Conservation (phyloP, 352 stramenopile species). For the Phytophthora cactorum region DNA sequence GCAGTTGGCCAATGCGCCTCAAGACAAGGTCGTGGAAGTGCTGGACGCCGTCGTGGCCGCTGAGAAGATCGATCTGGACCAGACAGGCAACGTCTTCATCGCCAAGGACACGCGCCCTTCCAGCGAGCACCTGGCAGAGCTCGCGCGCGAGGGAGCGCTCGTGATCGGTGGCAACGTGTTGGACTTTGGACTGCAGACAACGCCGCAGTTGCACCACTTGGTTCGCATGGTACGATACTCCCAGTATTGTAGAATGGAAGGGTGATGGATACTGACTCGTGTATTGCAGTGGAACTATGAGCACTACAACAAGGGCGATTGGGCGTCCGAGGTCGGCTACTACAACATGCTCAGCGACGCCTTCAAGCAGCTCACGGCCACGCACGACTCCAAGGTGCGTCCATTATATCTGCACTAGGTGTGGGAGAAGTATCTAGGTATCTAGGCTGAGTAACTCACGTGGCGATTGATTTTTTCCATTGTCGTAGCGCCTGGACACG, state of each 20-base stretch:
- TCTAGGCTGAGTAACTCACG: constrained; percentile 10
- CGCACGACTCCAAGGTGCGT: constrained; percentile 72
- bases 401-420: neutral
- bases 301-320: constrained; percentile 90
- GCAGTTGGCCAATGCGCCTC: constrained; percentile 80
- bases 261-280: neutral
- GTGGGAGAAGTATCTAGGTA: neutral
- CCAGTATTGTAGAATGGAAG: neutral
- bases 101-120: constrained; percentile 93
- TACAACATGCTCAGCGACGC: constrained; percentile 94
- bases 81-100: constrained; percentile 88
- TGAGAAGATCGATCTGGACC: constrained; percentile 87
- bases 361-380: constrained; percentile 91
- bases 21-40: constrained; percentile 87
- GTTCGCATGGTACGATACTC: constrained; percentile 88
- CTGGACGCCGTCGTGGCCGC: constrained; percentile 70
- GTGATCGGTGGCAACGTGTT: constrained; percentile 91
- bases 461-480: neutral
- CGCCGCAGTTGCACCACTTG: constrained; percentile 97
- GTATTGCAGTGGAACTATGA: constrained; percentile 84
- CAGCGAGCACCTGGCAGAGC: constrained; percentile 84
- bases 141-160: constrained; percentile 90
- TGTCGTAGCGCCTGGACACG: constrained; percentile 71
- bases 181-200: constrained; percentile 97
- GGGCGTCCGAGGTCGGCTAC: constrained; percentile 93